These are phyloP conservation scores for Boletus rubescentipes DNA, from an alignment of 768 basidiomycete genomes.

Conservation along the genomic window DNA sequence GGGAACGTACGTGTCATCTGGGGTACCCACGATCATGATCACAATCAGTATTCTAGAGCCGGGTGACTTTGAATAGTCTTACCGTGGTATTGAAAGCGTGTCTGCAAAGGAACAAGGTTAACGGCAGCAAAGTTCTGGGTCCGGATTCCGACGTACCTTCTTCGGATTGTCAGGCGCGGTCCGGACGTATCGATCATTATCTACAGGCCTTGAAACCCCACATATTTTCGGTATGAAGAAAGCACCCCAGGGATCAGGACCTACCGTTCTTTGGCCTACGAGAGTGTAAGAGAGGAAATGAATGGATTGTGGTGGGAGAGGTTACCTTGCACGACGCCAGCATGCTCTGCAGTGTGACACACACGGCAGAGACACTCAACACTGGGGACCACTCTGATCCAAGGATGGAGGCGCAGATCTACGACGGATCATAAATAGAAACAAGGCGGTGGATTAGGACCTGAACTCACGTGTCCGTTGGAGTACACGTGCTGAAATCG, in stretches of 20 bases:
- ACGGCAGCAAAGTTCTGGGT: not conserved
- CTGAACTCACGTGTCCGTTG: constrained; percentile 69
- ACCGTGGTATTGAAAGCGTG: constrained; percentile 83
- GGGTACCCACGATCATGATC: not conserved
- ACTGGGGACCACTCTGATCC: constrained; percentile 91
- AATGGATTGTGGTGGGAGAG: not conserved
- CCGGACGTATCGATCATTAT: constrained; percentile 81
- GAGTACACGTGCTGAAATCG: constrained; percentile 76
- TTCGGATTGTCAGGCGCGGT: constrained; percentile 83
- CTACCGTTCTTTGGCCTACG: constrained; percentile 63
- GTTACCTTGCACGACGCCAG: constrained; percentile 85
- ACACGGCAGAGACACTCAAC: constrained; percentile 77
- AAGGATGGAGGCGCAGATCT: constrained; percentile 91
- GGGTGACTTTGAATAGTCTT: constrained; percentile 21
- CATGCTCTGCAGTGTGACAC: constrained; percentile 89
- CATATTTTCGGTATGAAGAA: constrained; percentile 6
- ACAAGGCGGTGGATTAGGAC: not conserved
- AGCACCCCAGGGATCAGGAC: constrained; percentile 17
- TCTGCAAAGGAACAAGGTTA: constrained; percentile 43
- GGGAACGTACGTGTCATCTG: constrained; percentile 62
- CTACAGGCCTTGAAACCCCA: constrained; percentile 55
- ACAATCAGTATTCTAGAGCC: constrained; percentile 11
- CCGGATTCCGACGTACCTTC: constrained; percentile 52
- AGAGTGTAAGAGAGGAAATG: not conserved
- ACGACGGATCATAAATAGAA: constrained; percentile 14